These are phyloP conservation scores for Citrus unshiu DNA, from an alignment of 345 rosid species.

Conservation along the genomic window DNA sequence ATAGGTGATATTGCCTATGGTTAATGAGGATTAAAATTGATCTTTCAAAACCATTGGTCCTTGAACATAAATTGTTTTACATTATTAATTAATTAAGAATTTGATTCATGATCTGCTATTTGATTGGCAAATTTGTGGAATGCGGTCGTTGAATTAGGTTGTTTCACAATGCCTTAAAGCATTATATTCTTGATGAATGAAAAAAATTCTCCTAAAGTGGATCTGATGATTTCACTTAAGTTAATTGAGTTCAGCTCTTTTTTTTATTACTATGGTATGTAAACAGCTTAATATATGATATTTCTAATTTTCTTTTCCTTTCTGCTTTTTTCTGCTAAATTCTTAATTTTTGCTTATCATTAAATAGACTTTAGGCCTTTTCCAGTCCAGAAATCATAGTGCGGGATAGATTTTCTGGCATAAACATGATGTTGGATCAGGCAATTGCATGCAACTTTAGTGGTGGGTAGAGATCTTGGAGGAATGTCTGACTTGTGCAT, in stretches of 20 bases:
- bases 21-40: neutral
- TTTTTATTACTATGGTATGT: neutral
- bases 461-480: slow-evolving; percentile 55
- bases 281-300: neutral
- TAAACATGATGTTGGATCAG: slow-evolving; percentile 40
- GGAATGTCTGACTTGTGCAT: slow-evolving; percentile 74
- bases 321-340: neutral
- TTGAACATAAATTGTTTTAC: neutral
- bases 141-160: no score
- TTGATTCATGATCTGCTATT: neutral
- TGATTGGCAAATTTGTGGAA: neutral
- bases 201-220: neutral
- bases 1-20: neutral
- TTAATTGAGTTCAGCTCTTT: neutral
- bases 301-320: neutral
- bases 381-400: slow-evolving; percentile 34
- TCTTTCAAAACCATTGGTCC: neutral
- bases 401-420: slow-evolving; percentile 26
- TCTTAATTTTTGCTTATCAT: neutral
- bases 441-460: slow-evolving; percentile 36
- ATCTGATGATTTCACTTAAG: neutral
- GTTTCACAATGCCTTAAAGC: neutral
- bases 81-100: neutral
- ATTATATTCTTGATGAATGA: no score
- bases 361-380: neutral